phyloP scores from a whole-genome alignment of 2,329 filamentous ascomycete genomes.

The Talaromyces sp. region DNA sequence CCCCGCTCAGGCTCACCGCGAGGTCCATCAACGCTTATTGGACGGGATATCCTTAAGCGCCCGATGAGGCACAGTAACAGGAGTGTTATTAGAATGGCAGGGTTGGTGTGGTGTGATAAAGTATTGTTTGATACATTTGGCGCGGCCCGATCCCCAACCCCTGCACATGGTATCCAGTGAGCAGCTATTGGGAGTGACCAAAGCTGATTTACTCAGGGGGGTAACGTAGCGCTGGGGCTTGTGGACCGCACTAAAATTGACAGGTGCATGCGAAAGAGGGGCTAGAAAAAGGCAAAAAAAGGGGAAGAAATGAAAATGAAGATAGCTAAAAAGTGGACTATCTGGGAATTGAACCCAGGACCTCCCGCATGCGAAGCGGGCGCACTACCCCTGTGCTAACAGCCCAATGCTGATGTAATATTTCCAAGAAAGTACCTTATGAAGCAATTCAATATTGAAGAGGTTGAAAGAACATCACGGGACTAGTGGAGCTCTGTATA shows the following conservation, averaged over 20 bases:
- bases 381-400: slow-evolving; percentile 8
- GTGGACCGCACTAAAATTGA: too few species aligned
- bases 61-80: background rate
- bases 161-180: too few species aligned
- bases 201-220: too few species aligned
- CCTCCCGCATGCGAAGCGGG: slow-evolving; percentile 2
- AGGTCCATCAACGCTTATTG: background rate
- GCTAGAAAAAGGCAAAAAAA: background rate
- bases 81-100: background rate
- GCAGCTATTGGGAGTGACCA: background rate
- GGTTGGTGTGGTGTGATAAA: background rate
- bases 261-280: background rate
- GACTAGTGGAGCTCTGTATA: background rate
- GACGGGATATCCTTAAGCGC: background rate
- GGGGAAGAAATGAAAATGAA: background rate
- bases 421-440: background rate
- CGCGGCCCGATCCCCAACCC: background rate
- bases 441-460: background rate
- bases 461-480: too few species aligned
- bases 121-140: background rate
- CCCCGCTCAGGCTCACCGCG: background rate
- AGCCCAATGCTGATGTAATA: slow-evolving; percentile 8
- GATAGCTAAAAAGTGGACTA: slow-evolving; percentile 40
- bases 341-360: slow-evolving; percentile 50
- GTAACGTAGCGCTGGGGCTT: too few species aligned